phyloP scores from a whole-genome alignment of 345 rosid species.

The Eucalyptus curtisii region DNA sequence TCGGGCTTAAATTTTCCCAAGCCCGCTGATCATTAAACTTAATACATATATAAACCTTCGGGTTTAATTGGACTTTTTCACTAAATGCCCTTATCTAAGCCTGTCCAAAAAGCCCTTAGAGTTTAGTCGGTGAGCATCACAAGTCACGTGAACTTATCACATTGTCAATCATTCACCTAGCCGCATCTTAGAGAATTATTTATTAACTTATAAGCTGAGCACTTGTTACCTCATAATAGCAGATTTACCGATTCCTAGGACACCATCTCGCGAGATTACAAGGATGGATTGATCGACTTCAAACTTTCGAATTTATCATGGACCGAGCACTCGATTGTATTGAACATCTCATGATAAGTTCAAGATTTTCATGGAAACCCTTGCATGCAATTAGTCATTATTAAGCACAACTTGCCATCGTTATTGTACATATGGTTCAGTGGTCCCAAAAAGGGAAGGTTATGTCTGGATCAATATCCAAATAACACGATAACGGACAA shows the following conservation, averaged over 20 bases:
- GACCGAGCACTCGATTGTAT: not conserved
- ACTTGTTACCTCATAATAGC: not conserved
- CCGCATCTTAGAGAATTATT: not conserved
- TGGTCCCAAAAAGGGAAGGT: not conserved
- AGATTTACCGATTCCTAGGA: not conserved
- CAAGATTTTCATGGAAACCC: not conserved
- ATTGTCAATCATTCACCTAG: not conserved
- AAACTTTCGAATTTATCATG: not conserved
- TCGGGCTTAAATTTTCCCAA: not conserved
- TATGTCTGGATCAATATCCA: not conserved
- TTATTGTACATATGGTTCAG: not conserved
- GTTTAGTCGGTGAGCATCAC: not conserved
- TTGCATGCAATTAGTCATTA: not conserved
- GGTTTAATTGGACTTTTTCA: not conserved
- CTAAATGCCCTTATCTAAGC: not conserved
- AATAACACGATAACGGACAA: accelerated
- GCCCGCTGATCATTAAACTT: not conserved
- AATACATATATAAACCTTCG: not conserved
- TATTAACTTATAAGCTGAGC: not conserved
- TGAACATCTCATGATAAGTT: not conserved
- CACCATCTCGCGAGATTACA: not conserved
- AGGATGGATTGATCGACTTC: not conserved
- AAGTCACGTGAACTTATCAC: not conserved
- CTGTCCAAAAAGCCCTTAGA: not conserved
- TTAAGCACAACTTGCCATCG: not conserved